Conservation (phyloP, 306 rosid species). For the Acacia melanoxylon region DNA sequence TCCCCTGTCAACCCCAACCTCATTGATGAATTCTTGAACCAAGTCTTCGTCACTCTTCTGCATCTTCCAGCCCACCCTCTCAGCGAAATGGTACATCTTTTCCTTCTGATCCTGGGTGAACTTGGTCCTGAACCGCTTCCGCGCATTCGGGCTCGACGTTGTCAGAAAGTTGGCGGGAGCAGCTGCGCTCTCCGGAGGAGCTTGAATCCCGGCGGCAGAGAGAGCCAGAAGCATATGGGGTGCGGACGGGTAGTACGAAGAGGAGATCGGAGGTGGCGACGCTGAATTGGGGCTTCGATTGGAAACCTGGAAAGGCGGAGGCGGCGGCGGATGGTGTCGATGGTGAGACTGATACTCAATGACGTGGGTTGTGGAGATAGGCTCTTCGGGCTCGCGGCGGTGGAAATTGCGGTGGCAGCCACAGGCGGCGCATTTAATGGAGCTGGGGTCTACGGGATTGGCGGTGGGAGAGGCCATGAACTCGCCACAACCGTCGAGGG, state of each 20-base stretch:
- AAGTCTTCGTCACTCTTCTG: slow-evolving; percentile 82
- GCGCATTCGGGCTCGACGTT: slow-evolving; percentile 28
- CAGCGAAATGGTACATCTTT: slow-evolving; percentile 81
- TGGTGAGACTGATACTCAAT: slow-evolving; percentile 87
- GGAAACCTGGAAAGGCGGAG: slow-evolving; percentile 38
- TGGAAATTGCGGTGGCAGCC: slow-evolving; percentile 98
- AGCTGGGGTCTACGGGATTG: slow-evolving; percentile 66
- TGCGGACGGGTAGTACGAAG: slow-evolving; percentile 87
- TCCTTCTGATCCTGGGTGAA: slow-evolving; percentile 85
- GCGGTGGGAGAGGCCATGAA: slow-evolving; percentile 81
- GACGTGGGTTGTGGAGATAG: slow-evolving; percentile 52
- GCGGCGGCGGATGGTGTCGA: slow-evolving; percentile 74
- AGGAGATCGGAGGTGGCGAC: slow-evolving; percentile 97
- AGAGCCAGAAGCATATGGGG: slow-evolving; percentile 94
- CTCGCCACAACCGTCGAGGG: slow-evolving; percentile 94
- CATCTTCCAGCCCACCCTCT: slow-evolving; percentile 89
- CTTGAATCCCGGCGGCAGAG: slow-evolving; percentile 50
- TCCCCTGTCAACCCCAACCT: slow-evolving; percentile 65
- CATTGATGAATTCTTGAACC: slow-evolving; percentile 62
- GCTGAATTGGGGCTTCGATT: slow-evolving; percentile 76
- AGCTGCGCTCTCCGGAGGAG: slow-evolving; percentile 48
- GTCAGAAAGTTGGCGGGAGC: slow-evolving; percentile 9
- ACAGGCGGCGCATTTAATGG: slow-evolving; percentile 92
- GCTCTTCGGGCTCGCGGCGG: slow-evolving; percentile 93
- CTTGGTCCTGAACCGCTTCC: slow-evolving; percentile 80